Evolutionary conservation across 2,329 filamentous ascomycete genomes (phyloP), one percentile per base, ranked within the genome.

Genomic region (Beauveria medogensis): DNA sequence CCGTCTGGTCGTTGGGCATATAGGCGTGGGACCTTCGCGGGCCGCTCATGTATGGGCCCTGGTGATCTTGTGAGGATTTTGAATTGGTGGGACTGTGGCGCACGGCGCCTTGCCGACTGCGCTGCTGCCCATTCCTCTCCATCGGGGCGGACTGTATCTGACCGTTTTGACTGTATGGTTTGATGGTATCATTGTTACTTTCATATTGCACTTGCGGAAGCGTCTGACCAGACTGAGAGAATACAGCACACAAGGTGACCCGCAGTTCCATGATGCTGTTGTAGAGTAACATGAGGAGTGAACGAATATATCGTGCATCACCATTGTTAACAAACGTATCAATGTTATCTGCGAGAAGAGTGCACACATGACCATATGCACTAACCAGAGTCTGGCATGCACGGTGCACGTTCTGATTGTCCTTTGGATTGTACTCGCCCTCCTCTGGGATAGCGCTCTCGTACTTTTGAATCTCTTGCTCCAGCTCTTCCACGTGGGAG

Each of bases 231-330:
- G 63, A 66, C 41, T 69, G 66, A 10, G 68, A 46, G 63, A 69
- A 60, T 55, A 74, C 60, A 64, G 71, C 71, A 5, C 75, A 73
- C 14, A 80, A 72, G 0, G 82, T 84, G 3, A 83, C 82, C 8
- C 84, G 81, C 56, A 88, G 77, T 69, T 88, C 85, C 79, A 85
- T 87, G 63, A 87, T 83, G 70, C 85, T 87, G 66, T 87, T 86
- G 70, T 86, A 88, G 6, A 88, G 76, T 65, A 84, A 78, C 70
- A 86, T 78, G 67, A 88, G 72, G 65, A 88, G 78, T 3, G 83
- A 85, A 52, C 85, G 83, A 68, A 88, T 85, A 68, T 88, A 88
- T 63, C 85, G 80, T 24, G 85, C 83, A 66, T 88, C 85, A 63
- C 83, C 83, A 61, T 87, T 86, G 66, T 85, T 80, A 60, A 88